Evolutionary conservation across 345 rosid genomes (phyloP), one percentile per base, ranked within the genome.

Genomic region (Combretum micranthum): DNA sequence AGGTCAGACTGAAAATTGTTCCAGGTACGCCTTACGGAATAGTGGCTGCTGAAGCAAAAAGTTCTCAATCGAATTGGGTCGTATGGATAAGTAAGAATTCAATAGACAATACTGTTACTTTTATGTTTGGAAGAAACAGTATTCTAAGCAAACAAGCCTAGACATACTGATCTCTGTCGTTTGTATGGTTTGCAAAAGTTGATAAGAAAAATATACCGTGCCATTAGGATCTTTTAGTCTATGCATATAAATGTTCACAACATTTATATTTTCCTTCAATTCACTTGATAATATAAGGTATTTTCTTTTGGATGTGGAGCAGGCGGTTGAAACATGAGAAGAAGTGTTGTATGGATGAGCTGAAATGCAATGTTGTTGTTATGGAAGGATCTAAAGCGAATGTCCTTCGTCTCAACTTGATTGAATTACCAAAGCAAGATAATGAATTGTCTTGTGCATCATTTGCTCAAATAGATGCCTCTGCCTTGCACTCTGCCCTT

Each of bases 361-460:
- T 93, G 62, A 89, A 83, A 51, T 93, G 99, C 76, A 93, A 93
- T 72, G 82, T 93, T 50, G 97, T 89, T 70, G 86, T 85, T 25
- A 93, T 89, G 74, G 85, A 86, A 64, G 81, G 85, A 61, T 83
- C 97, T 60, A 86, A 79, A 60, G 83, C 99, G 15, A 89, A 86
- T 59, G 87, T 93, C 68, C 83, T 93, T 58, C 96, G 99, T 52
- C 75, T 93, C 71, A 89, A 87, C 70, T 69, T 93, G 78, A 77
- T 82, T 60, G 95, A 86, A 73, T 65, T 86, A 62, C 76, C 80
- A 32, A 78, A 73, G 61, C 69, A 67, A 49, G 77, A 81, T 44
- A 73, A 86, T 57, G 80, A 77, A 58, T 59, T 46, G 52, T 70
- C 59, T 50, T 68, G 64, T 44, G 76, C 62, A 21, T 60, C 64